phyloP scores from a whole-genome alignment of 257 asterid species.

The Solanum clarkiae region DNA sequence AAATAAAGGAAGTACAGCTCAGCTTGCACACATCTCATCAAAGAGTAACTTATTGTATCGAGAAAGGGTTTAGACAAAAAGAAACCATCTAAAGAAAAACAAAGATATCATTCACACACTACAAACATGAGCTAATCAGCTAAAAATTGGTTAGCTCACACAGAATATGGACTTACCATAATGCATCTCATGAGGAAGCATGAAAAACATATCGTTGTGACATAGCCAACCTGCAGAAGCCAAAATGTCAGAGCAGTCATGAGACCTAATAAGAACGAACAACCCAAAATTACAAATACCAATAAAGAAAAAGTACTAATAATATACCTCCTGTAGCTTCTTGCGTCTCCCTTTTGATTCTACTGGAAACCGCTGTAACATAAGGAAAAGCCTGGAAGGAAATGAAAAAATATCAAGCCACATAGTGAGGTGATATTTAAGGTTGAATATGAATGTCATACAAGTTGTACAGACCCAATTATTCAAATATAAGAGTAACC shows the following conservation, averaged over 20 bases:
- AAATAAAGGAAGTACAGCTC: not conserved
- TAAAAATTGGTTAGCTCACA: not conserved
- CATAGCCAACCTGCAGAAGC: slow-evolving; percentile 89
- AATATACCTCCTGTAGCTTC: slow-evolving; percentile 85
- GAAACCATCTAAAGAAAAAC: not conserved
- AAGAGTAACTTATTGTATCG: not conserved
- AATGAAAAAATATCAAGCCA: slow-evolving; percentile 1
- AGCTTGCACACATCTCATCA: not conserved
- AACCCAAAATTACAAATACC: not conserved
- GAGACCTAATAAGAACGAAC: not conserved
- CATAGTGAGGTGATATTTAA: not conserved
- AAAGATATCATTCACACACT: not conserved
- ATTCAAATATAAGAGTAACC: not conserved
- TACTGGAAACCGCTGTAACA: slow-evolving; percentile 90
- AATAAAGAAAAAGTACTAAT: not conserved
- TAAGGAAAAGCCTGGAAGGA: slow-evolving; percentile 64
- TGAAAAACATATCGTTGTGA: slow-evolving; percentile 80
- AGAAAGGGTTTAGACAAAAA: not conserved
- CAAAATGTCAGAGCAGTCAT: slow-evolving; percentile 2
- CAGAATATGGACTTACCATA: slow-evolving; percentile 54
- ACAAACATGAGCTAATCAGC: not conserved
- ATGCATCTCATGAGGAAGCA: slow-evolving; percentile 85
- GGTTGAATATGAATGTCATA: not conserved
- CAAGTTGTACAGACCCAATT: not conserved
- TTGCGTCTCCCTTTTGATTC: slow-evolving; percentile 97